phyloP scores from a whole-genome alignment of 305 asterid species.

The Rubia tinctorum region DNA sequence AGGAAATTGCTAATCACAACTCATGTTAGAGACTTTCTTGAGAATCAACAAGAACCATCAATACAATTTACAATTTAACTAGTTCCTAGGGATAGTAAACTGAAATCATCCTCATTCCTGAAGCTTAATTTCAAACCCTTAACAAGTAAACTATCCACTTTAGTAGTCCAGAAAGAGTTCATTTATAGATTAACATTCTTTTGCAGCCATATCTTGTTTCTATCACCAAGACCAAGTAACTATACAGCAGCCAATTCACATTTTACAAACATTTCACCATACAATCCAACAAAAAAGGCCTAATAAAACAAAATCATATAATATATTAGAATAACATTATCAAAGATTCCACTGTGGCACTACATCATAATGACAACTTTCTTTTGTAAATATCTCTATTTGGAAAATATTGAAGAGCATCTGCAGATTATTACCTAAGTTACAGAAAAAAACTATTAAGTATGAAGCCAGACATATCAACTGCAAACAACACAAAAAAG shows the following conservation, averaged over 20 bases:
- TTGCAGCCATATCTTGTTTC: not conserved
- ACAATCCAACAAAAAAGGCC: not conserved
- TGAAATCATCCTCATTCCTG: slow-evolving; percentile 4
- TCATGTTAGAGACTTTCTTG: not conserved
- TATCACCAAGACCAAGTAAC: not conserved
- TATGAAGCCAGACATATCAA: too few relatives aligned
- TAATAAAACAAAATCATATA: not conserved
- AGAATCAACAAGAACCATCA: not conserved
- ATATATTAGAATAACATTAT: not conserved
- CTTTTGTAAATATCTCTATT: not conserved
- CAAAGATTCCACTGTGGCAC: not conserved
- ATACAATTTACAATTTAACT: not conserved
- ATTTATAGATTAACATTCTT: not conserved
- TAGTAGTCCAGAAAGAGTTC: not conserved
- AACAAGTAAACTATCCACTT: not conserved
- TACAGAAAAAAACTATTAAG: not conserved
- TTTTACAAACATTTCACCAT: not conserved
- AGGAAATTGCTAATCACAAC: not conserved
- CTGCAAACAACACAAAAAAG: not conserved
- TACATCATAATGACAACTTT: not conserved
- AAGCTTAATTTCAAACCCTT: not conserved
- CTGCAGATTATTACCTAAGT: not conserved
- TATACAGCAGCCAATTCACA: not conserved
- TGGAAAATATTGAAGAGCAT: not conserved
- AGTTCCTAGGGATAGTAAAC: not conserved